phyloP scores from a whole-genome alignment of 176 grass and related monocot species.

The Hordeum marinum region DNA sequence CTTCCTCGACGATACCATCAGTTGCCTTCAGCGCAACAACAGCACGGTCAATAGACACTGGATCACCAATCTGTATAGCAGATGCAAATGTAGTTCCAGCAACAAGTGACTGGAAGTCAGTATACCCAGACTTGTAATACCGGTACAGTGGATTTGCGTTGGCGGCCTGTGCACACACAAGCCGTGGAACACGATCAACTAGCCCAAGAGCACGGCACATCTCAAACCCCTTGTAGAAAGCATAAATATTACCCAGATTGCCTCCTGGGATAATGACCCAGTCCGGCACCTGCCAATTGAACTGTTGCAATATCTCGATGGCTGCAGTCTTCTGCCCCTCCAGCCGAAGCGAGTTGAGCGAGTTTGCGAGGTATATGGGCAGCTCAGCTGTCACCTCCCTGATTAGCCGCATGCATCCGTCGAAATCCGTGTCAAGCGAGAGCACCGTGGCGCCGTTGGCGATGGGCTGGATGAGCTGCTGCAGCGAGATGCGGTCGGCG shows the following conservation, averaged over 20 bases:
- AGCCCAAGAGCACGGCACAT: constrained; percentile 62
- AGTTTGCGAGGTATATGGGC: constrained; percentile 75
- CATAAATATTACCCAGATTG: constrained; percentile 80
- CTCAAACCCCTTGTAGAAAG: constrained; percentile 79
- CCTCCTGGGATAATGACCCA: constrained; percentile 67
- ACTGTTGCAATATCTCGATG: constrained; percentile 74
- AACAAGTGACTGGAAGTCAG: constrained; percentile 48
- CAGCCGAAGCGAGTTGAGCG: constrained; percentile 64
- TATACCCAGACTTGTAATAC: constrained; percentile 61
- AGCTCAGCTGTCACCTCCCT: constrained; percentile 65
- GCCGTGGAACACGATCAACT: constrained; percentile 49
- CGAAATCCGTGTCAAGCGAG: constrained; percentile 63
- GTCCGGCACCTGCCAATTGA: constrained; percentile 78
- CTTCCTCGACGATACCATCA: constrained; percentile 63
- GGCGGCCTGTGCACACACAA: constrained; percentile 68
- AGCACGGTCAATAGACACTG: constrained; percentile 62
- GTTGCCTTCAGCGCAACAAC: constrained; percentile 60
- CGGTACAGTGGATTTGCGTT: constrained; percentile 64
- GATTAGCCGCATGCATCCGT: constrained; percentile 71
- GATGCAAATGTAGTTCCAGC: constrained; percentile 68
- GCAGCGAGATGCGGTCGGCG: constrained; percentile 58
- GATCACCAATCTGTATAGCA: constrained; percentile 76
- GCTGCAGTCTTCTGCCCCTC: constrained; percentile 76
- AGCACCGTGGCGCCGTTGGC: constrained; percentile 68
- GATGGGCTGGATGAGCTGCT: constrained; percentile 79